phyloP scores from a whole-genome alignment of 1,139 yeast species.

The Magnusiomyces magnusii region DNA sequence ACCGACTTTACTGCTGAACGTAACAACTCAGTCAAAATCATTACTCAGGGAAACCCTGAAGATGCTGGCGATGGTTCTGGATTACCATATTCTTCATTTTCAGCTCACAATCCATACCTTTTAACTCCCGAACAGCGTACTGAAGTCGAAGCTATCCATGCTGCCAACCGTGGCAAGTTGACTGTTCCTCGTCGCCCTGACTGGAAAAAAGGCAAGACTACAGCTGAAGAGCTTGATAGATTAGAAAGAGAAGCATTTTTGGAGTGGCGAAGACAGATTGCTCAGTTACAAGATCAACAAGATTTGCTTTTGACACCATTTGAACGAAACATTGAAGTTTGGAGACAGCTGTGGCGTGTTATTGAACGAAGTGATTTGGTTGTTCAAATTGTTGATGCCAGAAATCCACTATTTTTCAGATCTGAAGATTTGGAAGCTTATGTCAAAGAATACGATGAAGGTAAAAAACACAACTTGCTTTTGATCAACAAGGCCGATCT shows the following conservation, averaged over 20 bases:
- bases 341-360: slow-evolving; percentile 99
- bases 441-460: slow-evolving; percentile 62
- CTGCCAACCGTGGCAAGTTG: slow-evolving; percentile 63
- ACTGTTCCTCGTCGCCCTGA: slow-evolving; percentile 93
- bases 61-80: slow-evolving; percentile 32
- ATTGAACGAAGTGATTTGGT: slow-evolving; percentile 90
- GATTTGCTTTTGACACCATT: slow-evolving; percentile 91
- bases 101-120: slow-evolving; percentile 46
- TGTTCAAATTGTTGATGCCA: slow-evolving; percentile 96
- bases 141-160: slow-evolving; percentile 38
- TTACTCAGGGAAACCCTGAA: slow-evolving; percentile 36
- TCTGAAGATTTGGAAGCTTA: slow-evolving; percentile 83
- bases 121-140: slow-evolving; percentile 62
- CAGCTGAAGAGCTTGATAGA: slow-evolving; percentile 72
- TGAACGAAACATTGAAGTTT: slow-evolving; percentile 94
- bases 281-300: slow-evolving; percentile 68
- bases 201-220: slow-evolving; percentile 59
- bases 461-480: slow-evolving; percentile 63
- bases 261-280: slow-evolving; percentile 89
- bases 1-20: slow-evolving; percentile 94
- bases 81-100: slow-evolving; percentile 20
- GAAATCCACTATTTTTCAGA: slow-evolving; percentile 87
- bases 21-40: slow-evolving; percentile 73
- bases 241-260: slow-evolving; percentile 86
- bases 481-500: slow-evolving; percentile 93